A percentile compares a stretch with the other conserved stretches of the same genome.
Conservation (phyloP, 2,329 filamentous ascomycete genomes). For the Penicillium brevicompactum region DNA sequence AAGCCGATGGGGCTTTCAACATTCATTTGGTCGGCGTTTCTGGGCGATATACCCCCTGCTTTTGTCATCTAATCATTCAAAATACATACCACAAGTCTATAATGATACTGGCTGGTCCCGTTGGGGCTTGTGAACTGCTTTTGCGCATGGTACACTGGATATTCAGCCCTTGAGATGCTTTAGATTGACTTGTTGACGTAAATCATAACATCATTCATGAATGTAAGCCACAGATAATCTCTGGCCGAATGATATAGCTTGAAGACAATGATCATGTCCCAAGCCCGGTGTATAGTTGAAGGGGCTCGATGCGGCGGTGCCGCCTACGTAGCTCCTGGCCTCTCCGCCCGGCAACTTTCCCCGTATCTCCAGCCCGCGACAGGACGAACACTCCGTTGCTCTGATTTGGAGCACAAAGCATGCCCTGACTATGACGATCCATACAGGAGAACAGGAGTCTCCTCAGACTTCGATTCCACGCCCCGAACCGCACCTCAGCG, state of each 20-base stretch:
- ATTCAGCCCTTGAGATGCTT: not conserved
- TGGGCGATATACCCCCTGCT: conserved; percentile 29
- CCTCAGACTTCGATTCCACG: conserved; percentile 19
- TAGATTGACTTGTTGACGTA: too few species aligned
- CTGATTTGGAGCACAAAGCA: conserved; percentile 28
- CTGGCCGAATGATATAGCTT: too few species aligned
- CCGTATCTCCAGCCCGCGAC: conserved; percentile 13
- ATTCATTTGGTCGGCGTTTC: conserved; percentile 25
- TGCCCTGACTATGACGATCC: conserved; percentile 38
- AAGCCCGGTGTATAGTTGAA: not conserved
- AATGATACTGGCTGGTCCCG: not conserved
- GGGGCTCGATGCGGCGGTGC: not conserved
- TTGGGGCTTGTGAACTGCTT: not conserved
- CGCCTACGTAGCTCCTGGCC: conserved; percentile 11
- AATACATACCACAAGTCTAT: not conserved
- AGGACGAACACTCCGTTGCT: conserved; percentile 6
- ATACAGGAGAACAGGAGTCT: conserved; percentile 37
- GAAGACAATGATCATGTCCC: too few species aligned
- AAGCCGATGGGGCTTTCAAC: conserved; percentile 10
- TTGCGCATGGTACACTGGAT: not conserved
- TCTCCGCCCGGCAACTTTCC: conserved; percentile 25
- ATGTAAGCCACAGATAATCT: too few species aligned
- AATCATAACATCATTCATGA: too few species aligned
- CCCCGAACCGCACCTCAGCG: conserved; percentile 21
- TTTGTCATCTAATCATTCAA: conserved; percentile 9